These are phyloP conservation scores for Ramichloridium luteum DNA, from an alignment of 2,329 filamentous ascomycete genomes.

Conservation along the genomic window DNA sequence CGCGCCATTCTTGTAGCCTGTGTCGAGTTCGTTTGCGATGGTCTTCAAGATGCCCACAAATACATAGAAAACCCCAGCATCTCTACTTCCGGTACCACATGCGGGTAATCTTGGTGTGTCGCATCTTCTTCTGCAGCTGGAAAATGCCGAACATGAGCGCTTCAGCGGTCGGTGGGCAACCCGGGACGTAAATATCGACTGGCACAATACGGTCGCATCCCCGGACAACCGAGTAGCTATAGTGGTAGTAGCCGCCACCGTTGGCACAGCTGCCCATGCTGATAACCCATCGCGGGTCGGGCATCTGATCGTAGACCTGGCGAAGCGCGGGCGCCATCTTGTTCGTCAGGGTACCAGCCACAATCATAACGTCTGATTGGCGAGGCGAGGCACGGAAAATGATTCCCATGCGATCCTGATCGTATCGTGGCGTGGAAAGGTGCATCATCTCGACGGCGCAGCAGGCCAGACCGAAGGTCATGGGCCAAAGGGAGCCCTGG, in stretches of 20 bases:
- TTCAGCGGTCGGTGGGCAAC: slow-evolving; percentile 47
- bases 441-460: slow-evolving; percentile 93
- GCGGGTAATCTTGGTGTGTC: slow-evolving; percentile 40
- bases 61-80: too few relatives aligned
- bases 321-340: slow-evolving; percentile 85
- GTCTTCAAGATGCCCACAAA: too few relatives aligned
- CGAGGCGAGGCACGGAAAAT: slow-evolving; percentile 82
- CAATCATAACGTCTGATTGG: slow-evolving; percentile 87
- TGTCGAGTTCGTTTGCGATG: too few relatives aligned
- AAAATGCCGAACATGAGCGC: slow-evolving; percentile 52
- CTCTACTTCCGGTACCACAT: slow-evolving; percentile 43
- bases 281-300: slow-evolving; percentile 73
- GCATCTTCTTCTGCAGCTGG: slow-evolving; percentile 66
- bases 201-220: slow-evolving; percentile 67
- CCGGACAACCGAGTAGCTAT: slow-evolving; percentile 63
- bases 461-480: slow-evolving; percentile 81
- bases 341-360: slow-evolving; percentile 84
- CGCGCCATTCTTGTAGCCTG: too few relatives aligned
- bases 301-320: slow-evolving; percentile 90
- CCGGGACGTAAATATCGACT: slow-evolving; percentile 69
- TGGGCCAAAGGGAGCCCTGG: slow-evolving; percentile 75
- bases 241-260: slow-evolving; percentile 74
- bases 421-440: slow-evolving; percentile 74
- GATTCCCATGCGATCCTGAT: slow-evolving; percentile 77
- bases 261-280: slow-evolving; percentile 78